phyloP scores from a whole-genome alignment of 1,284 basidiomycete genomes.

The Lentinus polychrous region DNA sequence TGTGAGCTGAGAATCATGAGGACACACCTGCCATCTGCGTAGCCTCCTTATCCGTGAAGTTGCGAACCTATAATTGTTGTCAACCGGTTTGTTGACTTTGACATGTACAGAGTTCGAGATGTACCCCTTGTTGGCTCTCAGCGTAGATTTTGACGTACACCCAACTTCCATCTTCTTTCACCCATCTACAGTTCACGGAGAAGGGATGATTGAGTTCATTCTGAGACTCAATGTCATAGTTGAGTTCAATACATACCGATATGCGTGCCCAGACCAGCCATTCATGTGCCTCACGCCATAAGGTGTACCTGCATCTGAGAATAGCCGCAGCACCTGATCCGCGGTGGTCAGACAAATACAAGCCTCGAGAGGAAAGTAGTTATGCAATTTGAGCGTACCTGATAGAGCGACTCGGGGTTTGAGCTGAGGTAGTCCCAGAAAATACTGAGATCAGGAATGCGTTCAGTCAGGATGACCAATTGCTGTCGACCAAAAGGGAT shows the following conservation, averaged over 20 bases:
- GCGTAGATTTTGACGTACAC: conserved; percentile 76
- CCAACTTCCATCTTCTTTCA: conserved; percentile 79
- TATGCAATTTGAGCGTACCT: conserved; percentile 16
- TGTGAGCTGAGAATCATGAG: background rate
- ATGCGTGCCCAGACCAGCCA: conserved; percentile 87
- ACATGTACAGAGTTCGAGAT: background rate
- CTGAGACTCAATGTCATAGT: background rate
- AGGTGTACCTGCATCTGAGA: conserved; percentile 87
- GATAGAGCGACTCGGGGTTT: conserved; percentile 87
- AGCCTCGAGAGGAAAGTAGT: background rate
- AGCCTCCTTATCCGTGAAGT: conserved; percentile 13
- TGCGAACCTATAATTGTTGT: conserved; percentile 9
- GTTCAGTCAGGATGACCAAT: conserved; percentile 52
- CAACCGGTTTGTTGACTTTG: no score
- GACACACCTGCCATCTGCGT: conserved; percentile 6
- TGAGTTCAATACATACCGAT: conserved; percentile 25
- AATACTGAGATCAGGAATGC: conserved; percentile 10
- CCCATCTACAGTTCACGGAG: conserved; percentile 53
- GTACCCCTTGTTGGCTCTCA: conserved; percentile 16
- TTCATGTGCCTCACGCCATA: conserved; percentile 77
- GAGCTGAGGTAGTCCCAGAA: conserved; percentile 75
- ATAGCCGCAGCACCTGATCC: conserved; percentile 74
- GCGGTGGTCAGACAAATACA: background rate
- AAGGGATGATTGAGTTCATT: background rate
- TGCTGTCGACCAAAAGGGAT: conserved; percentile 32